A percentile compares a stretch with the other conserved stretches of the same genome.
These are phyloP conservation scores for Sporobolus alterniflorus DNA, from an alignment of 202 grass and related monocot genomes.

Conservation along the genomic window DNA sequence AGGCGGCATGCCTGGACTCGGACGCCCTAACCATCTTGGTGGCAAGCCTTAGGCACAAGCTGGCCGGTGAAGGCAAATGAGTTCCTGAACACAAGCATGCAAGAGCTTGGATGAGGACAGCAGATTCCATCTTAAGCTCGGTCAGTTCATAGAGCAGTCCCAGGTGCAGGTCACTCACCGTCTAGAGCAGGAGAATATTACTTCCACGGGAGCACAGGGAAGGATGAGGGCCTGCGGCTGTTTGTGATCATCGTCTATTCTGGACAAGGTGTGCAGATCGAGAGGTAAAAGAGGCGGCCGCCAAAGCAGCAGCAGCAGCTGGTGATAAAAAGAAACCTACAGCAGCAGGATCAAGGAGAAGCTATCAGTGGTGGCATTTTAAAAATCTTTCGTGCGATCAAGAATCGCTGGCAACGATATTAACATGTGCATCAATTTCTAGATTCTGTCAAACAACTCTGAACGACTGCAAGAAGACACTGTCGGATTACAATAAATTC, in stretches of 20 bases:
- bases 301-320: constrained; percentile 40
- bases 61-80: constrained; percentile 68
- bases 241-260: constrained; percentile 82
- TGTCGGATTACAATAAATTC: no score
- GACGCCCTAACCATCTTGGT: constrained; percentile 69
- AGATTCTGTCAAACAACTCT: no score
- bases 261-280: constrained; percentile 85
- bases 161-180: constrained; percentile 57
- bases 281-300: constrained; percentile 71
- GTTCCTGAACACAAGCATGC: constrained; percentile 70
- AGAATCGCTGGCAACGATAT: no score
- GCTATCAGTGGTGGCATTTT: no score
- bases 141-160: constrained; percentile 60
- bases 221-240: constrained; percentile 76
- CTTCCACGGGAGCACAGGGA: constrained; percentile 74
- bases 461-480: no score
- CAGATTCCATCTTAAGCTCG: constrained; percentile 63
- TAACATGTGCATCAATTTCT: no score
- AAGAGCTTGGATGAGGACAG: constrained; percentile 74
- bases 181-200: constrained; percentile 80
- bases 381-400: no score
- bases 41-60: constrained; percentile 60
- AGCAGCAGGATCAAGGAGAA: constrained; percentile 11
- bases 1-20: constrained; percentile 68
- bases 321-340: constrained; percentile 35